phyloP scores from a whole-genome alignment of 768 basidiomycete genomes.

The Boletellus ananiceps region DNA sequence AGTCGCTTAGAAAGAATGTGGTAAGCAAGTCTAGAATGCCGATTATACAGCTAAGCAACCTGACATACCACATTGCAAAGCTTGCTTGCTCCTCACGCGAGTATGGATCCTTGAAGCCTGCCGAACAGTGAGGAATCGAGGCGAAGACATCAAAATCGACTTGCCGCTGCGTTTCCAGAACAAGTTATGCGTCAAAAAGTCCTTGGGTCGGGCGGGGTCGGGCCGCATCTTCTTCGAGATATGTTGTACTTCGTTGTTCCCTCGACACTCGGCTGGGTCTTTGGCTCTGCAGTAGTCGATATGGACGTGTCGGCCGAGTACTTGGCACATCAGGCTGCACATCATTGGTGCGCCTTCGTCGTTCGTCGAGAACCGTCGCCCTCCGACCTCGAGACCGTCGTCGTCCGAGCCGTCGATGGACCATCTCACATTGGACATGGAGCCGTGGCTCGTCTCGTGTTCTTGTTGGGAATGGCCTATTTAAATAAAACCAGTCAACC shows the following conservation, averaged over 20 bases:
- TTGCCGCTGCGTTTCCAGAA: constrained; percentile 55
- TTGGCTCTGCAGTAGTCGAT: constrained; percentile 50
- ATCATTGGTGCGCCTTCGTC: constrained; percentile 61
- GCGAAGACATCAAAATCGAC: background rate
- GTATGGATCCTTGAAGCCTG: constrained; percentile 64
- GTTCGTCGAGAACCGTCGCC: constrained; percentile 46
- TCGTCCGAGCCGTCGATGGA: constrained; percentile 49
- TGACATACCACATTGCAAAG: constrained; percentile 50
- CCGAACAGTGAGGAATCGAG: background rate
- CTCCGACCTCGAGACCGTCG: constrained; percentile 44
- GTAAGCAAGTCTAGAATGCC: background rate
- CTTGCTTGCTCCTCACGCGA: constrained; percentile 49
- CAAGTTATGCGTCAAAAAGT: constrained; percentile 50
- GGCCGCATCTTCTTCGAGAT: constrained; percentile 38
- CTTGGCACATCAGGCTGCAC: constrained; percentile 50
- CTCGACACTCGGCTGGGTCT: constrained; percentile 31
- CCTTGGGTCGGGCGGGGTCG: constrained; percentile 44
- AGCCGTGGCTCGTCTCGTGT: constrained; percentile 59
- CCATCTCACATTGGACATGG: constrained; percentile 56
- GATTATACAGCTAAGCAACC: background rate
- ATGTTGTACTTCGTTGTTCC: constrained; percentile 43
- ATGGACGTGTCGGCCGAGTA: constrained; percentile 51
- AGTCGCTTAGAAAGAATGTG: constrained; percentile 34
- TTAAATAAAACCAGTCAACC: background rate
- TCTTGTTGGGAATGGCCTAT: constrained; percentile 53